phyloP scores from a whole-genome alignment of 495 filamentous ascomycete genomes.

The Talaromyces borbonicus region DNA sequence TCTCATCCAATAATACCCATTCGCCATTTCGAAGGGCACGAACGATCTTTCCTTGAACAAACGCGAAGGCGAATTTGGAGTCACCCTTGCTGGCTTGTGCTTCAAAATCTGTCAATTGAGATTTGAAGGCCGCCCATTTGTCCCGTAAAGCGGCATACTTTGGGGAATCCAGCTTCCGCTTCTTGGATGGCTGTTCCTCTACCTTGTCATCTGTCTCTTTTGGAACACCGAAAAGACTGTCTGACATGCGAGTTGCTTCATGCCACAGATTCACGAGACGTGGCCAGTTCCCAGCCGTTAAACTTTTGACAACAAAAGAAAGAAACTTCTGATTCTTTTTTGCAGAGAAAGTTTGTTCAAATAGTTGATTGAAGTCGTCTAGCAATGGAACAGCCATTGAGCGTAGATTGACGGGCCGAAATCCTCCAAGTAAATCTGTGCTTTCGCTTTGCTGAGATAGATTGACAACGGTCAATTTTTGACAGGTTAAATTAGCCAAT shows the following conservation, averaged over 20 bases:
- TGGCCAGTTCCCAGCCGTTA: slow-evolving; percentile 75
- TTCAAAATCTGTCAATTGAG: slow-evolving; percentile 69
- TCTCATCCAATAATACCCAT: slow-evolving; percentile 97
- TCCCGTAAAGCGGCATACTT: slow-evolving; percentile 56
- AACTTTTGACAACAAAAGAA: slow-evolving; percentile 64
- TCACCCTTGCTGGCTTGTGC: slow-evolving; percentile 67
- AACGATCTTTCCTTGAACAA: slow-evolving; percentile 90
- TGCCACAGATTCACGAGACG: slow-evolving; percentile 77
- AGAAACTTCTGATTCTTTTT: slow-evolving; percentile 82
- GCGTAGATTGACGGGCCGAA: slow-evolving; percentile 87
- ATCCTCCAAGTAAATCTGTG: slow-evolving; percentile 85
- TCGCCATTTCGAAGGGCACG: slow-evolving; percentile 88
- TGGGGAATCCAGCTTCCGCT: slow-evolving; percentile 64
- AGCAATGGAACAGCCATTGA: slow-evolving; percentile 82
- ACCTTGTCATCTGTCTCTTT: slow-evolving; percentile 25
- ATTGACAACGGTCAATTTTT: slow-evolving; percentile 82
- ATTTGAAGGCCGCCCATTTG: slow-evolving; percentile 71
- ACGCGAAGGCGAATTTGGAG: slow-evolving; percentile 84
- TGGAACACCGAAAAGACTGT: slow-evolving; percentile 46
- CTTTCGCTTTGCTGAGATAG: slow-evolving; percentile 96
- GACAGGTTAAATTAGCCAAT: slow-evolving; percentile 68
- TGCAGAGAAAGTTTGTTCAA: slow-evolving; percentile 71
- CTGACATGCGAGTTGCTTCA: slow-evolving; percentile 77
- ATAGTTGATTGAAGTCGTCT: slow-evolving; percentile 86
- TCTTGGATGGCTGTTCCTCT: slow-evolving; percentile 64